These are phyloP conservation scores for Tieghemostelium lacteum DNA, from an alignment of 78 protist species.

Conservation along the genomic window DNA sequence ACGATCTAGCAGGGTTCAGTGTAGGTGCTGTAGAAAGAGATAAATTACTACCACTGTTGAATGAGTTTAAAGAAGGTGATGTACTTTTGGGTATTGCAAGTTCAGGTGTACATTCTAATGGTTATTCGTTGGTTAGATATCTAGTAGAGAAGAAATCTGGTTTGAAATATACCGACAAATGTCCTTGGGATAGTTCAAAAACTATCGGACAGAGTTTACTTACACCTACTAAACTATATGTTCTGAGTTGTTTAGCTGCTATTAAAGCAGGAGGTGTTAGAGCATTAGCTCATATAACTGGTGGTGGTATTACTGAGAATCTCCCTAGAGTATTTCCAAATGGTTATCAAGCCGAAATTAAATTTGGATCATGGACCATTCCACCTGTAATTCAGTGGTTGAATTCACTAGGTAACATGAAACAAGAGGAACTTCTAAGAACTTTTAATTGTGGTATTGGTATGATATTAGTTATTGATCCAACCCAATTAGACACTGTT, in stretches of 20 bases:
- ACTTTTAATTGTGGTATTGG: constrained; percentile 93
- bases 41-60: constrained; percentile 71
- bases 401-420: constrained; percentile 38
- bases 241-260: constrained; percentile 71
- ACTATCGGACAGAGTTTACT: constrained; percentile 84
- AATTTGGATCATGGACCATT: constrained; percentile 77
- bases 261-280: constrained; percentile 70
- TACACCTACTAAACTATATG: constrained; percentile 88
- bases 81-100: constrained; percentile 85
- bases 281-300: constrained; percentile 92
- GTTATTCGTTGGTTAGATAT: constrained; percentile 89
- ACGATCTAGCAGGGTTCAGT: constrained; percentile 94
- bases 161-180: constrained; percentile 19
- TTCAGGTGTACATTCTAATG: constrained; percentile 92
- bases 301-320: constrained; percentile 92
- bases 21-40: constrained; percentile 91
- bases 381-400: constrained; percentile 89
- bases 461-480: constrained; percentile 82
- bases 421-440: constrained; percentile 44
- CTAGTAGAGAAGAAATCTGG: constrained; percentile 37
- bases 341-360: constrained; percentile 48
- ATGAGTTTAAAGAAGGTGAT: constrained; percentile 62
- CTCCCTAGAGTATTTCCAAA: constrained; percentile 87
- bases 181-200: constrained; percentile 61
- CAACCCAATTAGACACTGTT: constrained; percentile 33